Evolutionary conservation across 352 stramenopile genomes (phyloP), one percentile per base, ranked within the genome.

Genomic region (Blastocystis sp.): DNA sequence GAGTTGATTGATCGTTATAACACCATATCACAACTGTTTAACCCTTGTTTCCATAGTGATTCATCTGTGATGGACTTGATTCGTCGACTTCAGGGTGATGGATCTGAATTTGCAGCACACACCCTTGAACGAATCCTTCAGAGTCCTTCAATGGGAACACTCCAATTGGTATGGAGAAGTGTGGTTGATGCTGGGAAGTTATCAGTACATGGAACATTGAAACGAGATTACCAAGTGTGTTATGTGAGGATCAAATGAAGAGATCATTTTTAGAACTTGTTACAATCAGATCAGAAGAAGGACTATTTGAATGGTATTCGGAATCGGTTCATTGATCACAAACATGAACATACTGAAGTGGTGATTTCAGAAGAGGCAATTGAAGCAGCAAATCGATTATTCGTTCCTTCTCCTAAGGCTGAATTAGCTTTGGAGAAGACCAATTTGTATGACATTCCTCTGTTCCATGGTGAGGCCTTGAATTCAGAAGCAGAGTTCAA

Each of bases 1-100:
- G 71, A 63, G n/a, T 6, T 43, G 27, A 27, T 83, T 52, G 52
- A 63, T 67, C 71, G 49, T 14, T 83, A 52, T 49, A 65, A 66
- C 49, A 24, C 56, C 1, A 42, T 66, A 3, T 52, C 21, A 21
- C 71, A 27, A 21, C 54, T 83, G 14, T 83, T 83, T 29, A 83
- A 83, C 71, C 71, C 71, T 16, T 83, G 71, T 32, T 83, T 83
- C 71, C n/a, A 66, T 43, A 29, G 24, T 12, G 71, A 83, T 56
- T 1, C 29, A 54, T 66, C 49, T 5, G 49, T 66, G 1, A 19
- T 83, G 0, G 71, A 83, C 24, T n/a, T 65, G 71, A n/a, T 83
- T 21, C 49, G 32, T 19, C 71, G 71, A 52, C 71, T 83, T 11
- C 29, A 65, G 27, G 29, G 29, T 16, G 65, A 77, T 49, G 16